These are phyloP conservation scores for Jimgerdemannia flammicorona DNA, from an alignment of 192 early-diverging fungal genomes.

Conservation along the genomic window DNA sequence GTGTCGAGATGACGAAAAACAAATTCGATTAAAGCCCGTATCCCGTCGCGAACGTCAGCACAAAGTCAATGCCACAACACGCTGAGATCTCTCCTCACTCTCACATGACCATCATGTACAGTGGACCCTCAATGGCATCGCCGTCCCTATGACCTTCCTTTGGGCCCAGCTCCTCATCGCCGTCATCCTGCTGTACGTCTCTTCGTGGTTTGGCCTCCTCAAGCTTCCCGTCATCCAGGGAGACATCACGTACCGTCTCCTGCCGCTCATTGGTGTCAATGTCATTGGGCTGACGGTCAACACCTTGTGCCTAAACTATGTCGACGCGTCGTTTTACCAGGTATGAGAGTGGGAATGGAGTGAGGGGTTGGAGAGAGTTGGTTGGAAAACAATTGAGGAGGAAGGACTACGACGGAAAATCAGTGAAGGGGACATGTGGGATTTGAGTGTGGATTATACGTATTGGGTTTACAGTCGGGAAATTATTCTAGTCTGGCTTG, in stretches of 20 bases:
- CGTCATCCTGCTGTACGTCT: conserved; percentile 34
- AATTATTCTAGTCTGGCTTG: no score
- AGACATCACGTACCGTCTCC: conserved; percentile 20
- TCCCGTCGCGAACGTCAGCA: no score
- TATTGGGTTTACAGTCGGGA: no score
- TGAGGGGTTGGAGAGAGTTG: background rate
- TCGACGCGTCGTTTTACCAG: conserved; percentile 60
- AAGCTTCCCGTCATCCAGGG: conserved; percentile 30
- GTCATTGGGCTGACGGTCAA: conserved; percentile 53
- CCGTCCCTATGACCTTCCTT: conserved; percentile 47
- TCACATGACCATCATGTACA: background rate
- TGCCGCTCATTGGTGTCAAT: conserved; percentile 46
- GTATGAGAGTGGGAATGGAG: conserved; percentile 12
- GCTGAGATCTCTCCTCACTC: background rate
- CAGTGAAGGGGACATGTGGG: no score
- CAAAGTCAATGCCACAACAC: no score
- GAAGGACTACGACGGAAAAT: background rate
- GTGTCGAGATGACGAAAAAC: no score
- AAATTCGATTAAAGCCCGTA: no score
- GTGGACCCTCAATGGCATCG: conserved; percentile 48
- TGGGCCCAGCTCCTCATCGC: conserved; percentile 55
- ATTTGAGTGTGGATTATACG: no score
- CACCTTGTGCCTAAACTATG: conserved; percentile 52
- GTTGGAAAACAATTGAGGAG: background rate
- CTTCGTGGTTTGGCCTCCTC: conserved; percentile 24